Conservation (phyloP, 2,329 filamentous ascomycete genomes). For the Zymoseptoria tritici region DNA sequence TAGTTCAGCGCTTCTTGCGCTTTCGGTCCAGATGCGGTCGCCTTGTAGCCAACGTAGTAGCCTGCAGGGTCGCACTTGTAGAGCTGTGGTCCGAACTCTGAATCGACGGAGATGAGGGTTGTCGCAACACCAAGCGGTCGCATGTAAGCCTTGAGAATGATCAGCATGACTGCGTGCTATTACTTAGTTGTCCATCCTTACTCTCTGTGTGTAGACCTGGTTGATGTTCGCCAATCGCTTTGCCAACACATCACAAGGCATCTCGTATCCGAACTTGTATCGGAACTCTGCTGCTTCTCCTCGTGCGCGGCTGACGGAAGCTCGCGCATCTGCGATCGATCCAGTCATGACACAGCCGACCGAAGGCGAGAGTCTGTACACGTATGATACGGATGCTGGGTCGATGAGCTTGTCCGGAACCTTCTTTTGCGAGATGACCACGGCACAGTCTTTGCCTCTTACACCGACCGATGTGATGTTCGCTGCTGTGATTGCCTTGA, state of each 20-base stretch:
- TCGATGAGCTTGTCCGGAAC: constrained; percentile 99
- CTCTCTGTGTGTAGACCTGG: constrained; percentile 96
- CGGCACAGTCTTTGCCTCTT: constrained; percentile 91
- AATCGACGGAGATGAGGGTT: constrained; percentile 88
- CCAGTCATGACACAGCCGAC: constrained; percentile 98
- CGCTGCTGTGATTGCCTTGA: constrained; percentile 98
- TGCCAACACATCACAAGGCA: constrained; percentile 93
- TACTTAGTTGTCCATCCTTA: constrained; percentile 38
- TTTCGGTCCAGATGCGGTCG: constrained; percentile 92
- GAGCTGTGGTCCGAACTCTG: constrained; percentile 84
- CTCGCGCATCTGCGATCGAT: constrained; percentile 93
- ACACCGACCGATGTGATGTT: constrained; percentile 98
- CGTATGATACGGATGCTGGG: constrained; percentile 89
- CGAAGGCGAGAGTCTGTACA: constrained; percentile 92
- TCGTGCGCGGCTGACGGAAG: constrained; percentile 85
- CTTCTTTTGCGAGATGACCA: constrained; percentile 98
- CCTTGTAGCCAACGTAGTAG: constrained; percentile 98
- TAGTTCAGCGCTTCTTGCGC: constrained; percentile 98
- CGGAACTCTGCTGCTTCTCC: constrained; percentile 95
- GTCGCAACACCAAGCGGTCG: constrained; percentile 91
- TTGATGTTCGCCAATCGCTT: constrained; percentile 98
- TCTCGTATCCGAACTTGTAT: constrained; percentile 99
- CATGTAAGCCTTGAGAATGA: constrained; percentile 72
- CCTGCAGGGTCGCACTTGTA: constrained; percentile 98
- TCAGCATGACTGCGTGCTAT: constrained; percentile 24